These are phyloP conservation scores for Hericium rajendrae DNA, from an alignment of 768 basidiomycete species.

Conservation along the genomic window DNA sequence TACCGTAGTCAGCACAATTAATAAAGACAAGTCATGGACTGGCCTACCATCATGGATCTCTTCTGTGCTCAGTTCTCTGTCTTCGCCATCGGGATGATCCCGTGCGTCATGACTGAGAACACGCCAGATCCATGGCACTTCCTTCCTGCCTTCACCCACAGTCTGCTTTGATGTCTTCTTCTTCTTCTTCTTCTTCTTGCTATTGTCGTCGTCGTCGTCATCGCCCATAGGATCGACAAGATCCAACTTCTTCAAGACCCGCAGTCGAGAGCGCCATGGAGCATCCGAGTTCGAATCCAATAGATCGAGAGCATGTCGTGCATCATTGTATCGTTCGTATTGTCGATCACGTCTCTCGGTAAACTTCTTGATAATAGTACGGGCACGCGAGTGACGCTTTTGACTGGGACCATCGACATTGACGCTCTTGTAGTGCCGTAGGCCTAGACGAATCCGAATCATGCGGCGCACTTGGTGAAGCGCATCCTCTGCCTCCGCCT, in stretches of 20 bases:
- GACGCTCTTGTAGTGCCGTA: not conserved
- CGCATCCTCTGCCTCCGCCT: slow-evolving; percentile 6
- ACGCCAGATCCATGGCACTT: slow-evolving; percentile 4
- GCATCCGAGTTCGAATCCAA: slow-evolving; percentile 1
- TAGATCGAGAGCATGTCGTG: slow-evolving; percentile 1
- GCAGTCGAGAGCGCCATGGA: not conserved
- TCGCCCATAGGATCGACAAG: not conserved
- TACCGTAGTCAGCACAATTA: not conserved
- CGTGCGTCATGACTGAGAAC: not conserved
- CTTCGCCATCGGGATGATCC: not conserved
- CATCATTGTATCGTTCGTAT: not conserved
- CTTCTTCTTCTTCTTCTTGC: not conserved
- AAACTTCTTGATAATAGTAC: not conserved
- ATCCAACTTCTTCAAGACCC: not conserved
- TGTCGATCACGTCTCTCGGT: not conserved
- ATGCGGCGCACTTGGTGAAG: not conserved
- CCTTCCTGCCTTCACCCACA: not conserved
- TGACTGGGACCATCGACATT: slow-evolving; percentile 4
- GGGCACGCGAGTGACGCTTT: slow-evolving; percentile 1
- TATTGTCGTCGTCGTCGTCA: not conserved
- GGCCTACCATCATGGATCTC: not conserved
- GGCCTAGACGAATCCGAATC: not conserved
- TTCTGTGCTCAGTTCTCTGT: not conserved
- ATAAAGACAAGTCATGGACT: too few relatives aligned
- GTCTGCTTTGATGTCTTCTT: not conserved